phyloP scores from a whole-genome alignment of 257 asterid genomes.

The Salvia rosmarinus region DNA sequence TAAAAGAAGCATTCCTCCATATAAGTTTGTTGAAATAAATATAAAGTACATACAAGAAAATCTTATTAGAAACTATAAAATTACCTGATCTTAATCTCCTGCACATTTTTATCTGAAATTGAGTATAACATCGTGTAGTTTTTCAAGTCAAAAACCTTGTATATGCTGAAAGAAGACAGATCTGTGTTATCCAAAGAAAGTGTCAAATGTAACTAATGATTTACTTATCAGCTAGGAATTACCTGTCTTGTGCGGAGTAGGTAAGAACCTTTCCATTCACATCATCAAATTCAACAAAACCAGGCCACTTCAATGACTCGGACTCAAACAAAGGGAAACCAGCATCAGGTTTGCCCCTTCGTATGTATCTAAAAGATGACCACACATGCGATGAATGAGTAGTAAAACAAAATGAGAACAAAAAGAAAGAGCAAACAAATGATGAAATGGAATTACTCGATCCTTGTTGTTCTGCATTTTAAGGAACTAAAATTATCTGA shows the following conservation, averaged over 20 bases:
- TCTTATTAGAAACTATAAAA: constrained; percentile 1
- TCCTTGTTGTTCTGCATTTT: constrained; percentile 96
- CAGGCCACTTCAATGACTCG: constrained; percentile 99
- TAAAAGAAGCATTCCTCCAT: neutral
- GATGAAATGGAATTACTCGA: constrained; percentile 64
- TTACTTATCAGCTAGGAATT: constrained; percentile 22
- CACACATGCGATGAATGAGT: constrained; percentile 23
- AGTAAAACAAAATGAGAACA: constrained; percentile 22
- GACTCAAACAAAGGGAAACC: constrained; percentile 95
- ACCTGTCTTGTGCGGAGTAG: constrained; percentile 97
- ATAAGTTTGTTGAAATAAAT: constrained; percentile 11
- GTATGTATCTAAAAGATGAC: constrained; percentile 64
- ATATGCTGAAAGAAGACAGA: constrained; percentile 63
- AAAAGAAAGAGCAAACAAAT: constrained; percentile 25
- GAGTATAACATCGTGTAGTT: constrained; percentile 87
- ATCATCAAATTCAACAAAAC: constrained; percentile 98
- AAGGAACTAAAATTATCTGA: constrained; percentile 93
- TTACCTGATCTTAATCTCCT: constrained; percentile 67
- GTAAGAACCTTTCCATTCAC: constrained; percentile 98
- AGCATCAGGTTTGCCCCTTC: constrained; percentile 96
- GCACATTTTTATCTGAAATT: constrained; percentile 85
- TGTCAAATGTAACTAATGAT: neutral
- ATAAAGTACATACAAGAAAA: constrained; percentile 2
- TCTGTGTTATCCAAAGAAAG: constrained; percentile 29
- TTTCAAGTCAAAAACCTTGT: constrained; percentile 67